Evolutionary conservation across 2,329 filamentous ascomycete genomes (phyloP), one percentile per base, ranked within the genome.

Genomic region (Meredithiella fracta): DNA sequence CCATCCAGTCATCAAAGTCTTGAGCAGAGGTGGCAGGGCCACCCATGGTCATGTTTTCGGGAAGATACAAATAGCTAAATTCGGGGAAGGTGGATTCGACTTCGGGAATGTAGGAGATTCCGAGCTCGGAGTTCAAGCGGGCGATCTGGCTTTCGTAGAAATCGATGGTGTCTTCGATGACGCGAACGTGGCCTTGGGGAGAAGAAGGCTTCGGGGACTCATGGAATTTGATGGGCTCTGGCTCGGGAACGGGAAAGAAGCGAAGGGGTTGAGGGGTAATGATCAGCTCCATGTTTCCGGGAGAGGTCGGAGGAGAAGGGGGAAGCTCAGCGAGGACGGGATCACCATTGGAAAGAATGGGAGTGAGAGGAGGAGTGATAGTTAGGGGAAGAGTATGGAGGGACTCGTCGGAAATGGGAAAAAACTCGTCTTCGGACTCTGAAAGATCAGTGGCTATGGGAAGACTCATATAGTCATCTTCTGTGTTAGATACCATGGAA

Each of bases 251-350:
- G 17, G 22, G 31, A 20, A 52, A 52, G 50, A 52, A 52, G 4
- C 15, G 50, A 9, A 52, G 29, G 22, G 50, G 50, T 23, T 52
- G 50, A 38, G 50, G 50, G 23, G 50, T 31, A 20, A 52, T 38
- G 22, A 52, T 52, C 17, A 52, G 50, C 23, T 52, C 29, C 50
- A 52, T 52, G 50, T 52, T 52, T n/a, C 15, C 40, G 2, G 40
- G 40, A 20, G 40, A n/a, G 8, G 1, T n/a, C 20, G 40, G 15
- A n/a, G 40, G 15, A 9, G 15, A 3, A 2, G 4, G 40, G 17
- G 40, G 20, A 34, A 5, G 29, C 29, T 34, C 29, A 34, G 29
- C 11, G 11, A 34, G 29, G 29, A 11, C 11, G 29, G 29, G 5
- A 34, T 5, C 5, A 34, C 11, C 29, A 34, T 34, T 11, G 11